Evolutionary conservation across 1,284 basidiomycete genomes (phyloP), one percentile per base, ranked within the genome.

Genomic region (Pseudozyma pruni): DNA sequence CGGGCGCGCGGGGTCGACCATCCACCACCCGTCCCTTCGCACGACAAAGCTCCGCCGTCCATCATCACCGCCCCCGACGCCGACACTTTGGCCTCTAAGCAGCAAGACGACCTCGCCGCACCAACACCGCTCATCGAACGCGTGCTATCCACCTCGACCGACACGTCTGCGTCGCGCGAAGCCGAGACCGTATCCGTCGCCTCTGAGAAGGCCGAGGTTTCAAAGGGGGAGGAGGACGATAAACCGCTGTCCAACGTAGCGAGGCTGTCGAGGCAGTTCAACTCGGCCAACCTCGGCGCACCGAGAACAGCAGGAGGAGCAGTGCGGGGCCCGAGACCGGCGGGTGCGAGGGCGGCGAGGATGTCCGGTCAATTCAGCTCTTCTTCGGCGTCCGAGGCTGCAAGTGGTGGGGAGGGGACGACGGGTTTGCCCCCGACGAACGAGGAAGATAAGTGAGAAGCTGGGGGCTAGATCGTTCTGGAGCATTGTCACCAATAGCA

Each of bases 41-140:
- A n/a, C n/a, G n/a, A n/a, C n/a, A n/a, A n/a, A n/a, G n/a, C n/a
- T n/a, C 37, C 52, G 23, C 48, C 53, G 17, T 23, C 49, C 8
- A 58, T 51, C 33, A 32, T 48, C 35, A 62, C 56, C 7, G 6
- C 46, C 57, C 80, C 75, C 40, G 68, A 69, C 8, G 78, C 83
- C 14, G 74, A 79, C 13, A 73, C 79, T n/a, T 82, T 83, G 17
- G 82, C 80, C 6, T 78, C 83, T 13, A 70, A 59, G 37, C 11
- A 32, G 19, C 13, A 37, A 7, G 69, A 66, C 45, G 42, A 59
- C 25, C 14, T 35, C 1, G 34, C 47, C n/a, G 75, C 58, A 57
- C 62, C 83, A 14, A 82, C 85, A 51, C 73, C 85, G 23, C 55
- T 83, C 33, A 63, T 72, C 44, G 84, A 84, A 41, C 81, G 84